These are phyloP conservation scores for Hygrophorus pudorinus DNA, from an alignment of 768 basidiomycete species.

Conservation along the genomic window DNA sequence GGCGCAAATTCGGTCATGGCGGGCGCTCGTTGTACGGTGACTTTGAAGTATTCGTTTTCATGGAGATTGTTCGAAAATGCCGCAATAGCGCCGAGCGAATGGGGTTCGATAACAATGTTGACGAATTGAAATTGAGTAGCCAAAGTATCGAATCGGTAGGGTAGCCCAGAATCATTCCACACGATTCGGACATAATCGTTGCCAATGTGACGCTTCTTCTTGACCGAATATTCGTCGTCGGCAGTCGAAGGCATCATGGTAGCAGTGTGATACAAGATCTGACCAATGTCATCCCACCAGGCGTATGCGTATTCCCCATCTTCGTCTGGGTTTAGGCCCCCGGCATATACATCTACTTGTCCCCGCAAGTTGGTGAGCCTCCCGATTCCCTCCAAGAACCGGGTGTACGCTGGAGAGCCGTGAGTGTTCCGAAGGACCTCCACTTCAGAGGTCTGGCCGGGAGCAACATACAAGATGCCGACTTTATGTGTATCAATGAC, in stretches of 20 bases:
- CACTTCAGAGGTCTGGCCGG: conserved; percentile 73
- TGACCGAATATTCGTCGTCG: conserved; percentile 58
- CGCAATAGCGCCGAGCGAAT: conserved; percentile 73
- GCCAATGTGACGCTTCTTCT: conserved; percentile 94
- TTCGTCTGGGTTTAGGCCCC: conserved; percentile 81
- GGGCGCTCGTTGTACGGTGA: conserved; percentile 77
- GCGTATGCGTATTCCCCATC: conserved; percentile 97
- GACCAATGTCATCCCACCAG: conserved; percentile 98
- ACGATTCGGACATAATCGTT: conserved; percentile 95
- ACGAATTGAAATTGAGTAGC: conserved; percentile 92
- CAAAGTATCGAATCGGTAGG: conserved; percentile 88
- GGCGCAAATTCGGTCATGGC: conserved; percentile 95
- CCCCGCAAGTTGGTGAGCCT: conserved; percentile 80
- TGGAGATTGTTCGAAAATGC: conserved; percentile 78
- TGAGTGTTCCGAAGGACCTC: conserved; percentile 87
- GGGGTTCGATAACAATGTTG: conserved; percentile 95
- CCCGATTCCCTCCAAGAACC: conserved; percentile 87
- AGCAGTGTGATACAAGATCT: conserved; percentile 90
- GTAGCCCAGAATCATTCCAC: conserved; percentile 93
- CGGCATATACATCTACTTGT: conserved; percentile 87
- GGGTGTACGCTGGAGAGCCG: conserved; percentile 91
- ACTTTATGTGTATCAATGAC: conserved; percentile 98
- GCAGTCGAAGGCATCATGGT: conserved; percentile 88
- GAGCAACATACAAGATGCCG: conserved; percentile 91
- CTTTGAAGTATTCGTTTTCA: conserved; percentile 94